Base-by-base conservation (phyloP, 192 early-diverging fungal genomes). In the Entomortierella parvispora region DNA sequence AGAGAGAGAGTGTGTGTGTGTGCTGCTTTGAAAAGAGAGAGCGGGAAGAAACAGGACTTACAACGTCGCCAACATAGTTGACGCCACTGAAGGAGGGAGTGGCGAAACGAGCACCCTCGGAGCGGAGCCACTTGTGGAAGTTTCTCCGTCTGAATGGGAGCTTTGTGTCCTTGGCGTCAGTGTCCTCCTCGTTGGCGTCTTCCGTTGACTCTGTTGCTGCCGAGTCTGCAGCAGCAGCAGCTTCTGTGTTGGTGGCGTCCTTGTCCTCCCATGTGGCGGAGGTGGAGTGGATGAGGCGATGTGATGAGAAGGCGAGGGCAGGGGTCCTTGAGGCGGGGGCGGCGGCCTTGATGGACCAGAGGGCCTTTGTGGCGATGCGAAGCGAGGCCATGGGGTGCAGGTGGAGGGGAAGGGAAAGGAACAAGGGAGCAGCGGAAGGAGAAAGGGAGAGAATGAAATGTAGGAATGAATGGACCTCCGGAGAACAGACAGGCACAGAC, bases 61-160 rank as follows among this genome's bases (percentile, higher is more conserved):
- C 74, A 47, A 46, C 42, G 9, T 77, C 74, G 60, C 65, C 52
- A 33, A 77, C 55, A 58, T 55, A 77, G 60, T 77, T 77, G 55
- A 61, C 45, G 58, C 74, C 74, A 31, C 60, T 58, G 54, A 68
- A 68, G 18, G 74, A 68, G 2, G 74, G 74, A 6, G 45, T 64
- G 3, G 44, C 61, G 14, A 68, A 77, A 43, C 74, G 63, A 17
- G 58, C 8, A 18, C 74, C 74, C 28, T 68, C 74, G n/a, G 25
- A 34, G 22, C 50, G 53, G 25, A 77, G 74, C 74, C 74, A 77
- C 44, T 58, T 22, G 45, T 77, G 52, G 31, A 77, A 77, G 17
- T 56, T 68, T 64, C 60, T 77, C 48, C 74, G 48, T 64, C 74
- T 77, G 55, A 63, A 53, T 9, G 74, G 74, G 0, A 77, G 61